A percentile compares a stretch with the other conserved stretches of the same genome.
These are phyloP conservation scores for Colletotrichum cuscutae DNA, from an alignment of 2,329 filamentous ascomycete genomes.

Conservation along the genomic window DNA sequence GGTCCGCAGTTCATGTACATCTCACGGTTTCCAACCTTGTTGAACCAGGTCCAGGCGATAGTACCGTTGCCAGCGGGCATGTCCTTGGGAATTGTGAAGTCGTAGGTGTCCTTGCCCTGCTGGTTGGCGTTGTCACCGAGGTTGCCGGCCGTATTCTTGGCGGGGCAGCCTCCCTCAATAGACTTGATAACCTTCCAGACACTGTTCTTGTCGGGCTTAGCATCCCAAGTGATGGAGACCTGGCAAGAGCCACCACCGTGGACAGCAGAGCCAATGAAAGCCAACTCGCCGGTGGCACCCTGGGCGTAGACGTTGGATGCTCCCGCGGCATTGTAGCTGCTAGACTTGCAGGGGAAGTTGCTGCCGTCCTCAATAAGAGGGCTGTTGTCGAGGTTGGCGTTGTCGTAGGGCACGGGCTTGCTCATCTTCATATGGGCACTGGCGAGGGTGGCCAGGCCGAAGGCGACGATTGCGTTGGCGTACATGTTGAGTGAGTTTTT, in stretches of 20 bases:
- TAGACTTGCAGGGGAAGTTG: conserved; percentile 86
- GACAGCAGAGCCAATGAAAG: conserved; percentile 76
- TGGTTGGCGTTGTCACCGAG: conserved; percentile 57
- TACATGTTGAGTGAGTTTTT: conserved; percentile 60
- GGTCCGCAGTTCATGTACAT: conserved; percentile 98
- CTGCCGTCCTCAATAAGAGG: conserved; percentile 65
- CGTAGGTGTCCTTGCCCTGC: conserved; percentile 66
- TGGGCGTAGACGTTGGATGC: conserved; percentile 70
- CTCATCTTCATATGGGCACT: conserved; percentile 82
- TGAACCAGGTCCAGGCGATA: conserved; percentile 95
- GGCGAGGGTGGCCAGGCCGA: conserved; percentile 68
- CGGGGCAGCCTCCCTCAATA: conserved; percentile 86
- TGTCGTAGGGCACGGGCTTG: conserved; percentile 71
- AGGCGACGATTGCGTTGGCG: conserved; percentile 58
- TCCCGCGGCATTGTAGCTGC: conserved; percentile 56
- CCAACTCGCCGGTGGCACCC: conserved; percentile 69
- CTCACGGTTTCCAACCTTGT: conserved; percentile 90
- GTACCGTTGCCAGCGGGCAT: conserved; percentile 81
- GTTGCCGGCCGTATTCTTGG: conserved; percentile 67
- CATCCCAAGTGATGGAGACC: conserved; percentile 84
- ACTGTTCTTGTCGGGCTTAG: conserved; percentile 70
- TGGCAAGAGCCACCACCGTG: conserved; percentile 97
- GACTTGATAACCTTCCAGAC: conserved; percentile 92
- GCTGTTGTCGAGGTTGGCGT: conserved; percentile 59
- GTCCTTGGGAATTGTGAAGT: conserved; percentile 76